Evolutionary conservation across 2,329 filamentous ascomycete genomes (phyloP), one percentile per base, ranked within the genome.

Genomic region (Penicillium vulpinum): DNA sequence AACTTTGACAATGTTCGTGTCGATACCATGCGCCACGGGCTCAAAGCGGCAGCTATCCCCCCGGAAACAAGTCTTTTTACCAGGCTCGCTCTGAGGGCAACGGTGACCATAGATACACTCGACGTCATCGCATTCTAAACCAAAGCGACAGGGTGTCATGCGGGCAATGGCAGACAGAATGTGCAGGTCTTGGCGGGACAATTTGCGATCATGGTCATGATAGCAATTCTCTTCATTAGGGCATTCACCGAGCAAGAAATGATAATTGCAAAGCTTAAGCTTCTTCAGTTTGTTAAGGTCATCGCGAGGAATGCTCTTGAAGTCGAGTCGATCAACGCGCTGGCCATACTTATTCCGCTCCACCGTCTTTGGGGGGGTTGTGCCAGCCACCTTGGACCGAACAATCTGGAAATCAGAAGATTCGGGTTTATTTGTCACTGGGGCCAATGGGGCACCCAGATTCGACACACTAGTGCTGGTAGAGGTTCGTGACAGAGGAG

Each of bases 41-140:
- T 81, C 77, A 64, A 87, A 88, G 33, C 84, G 80, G 75, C 85
- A 88, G 51, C 75, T 77, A 7, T 81, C 78, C 15, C 81, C 82
- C 71, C 83, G 85, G 63, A 82, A 81, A 66, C 85, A 87, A 18
- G 77, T 78, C 66, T 81, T 81, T 48, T 74, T 78, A 36, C 81
- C 81, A 28, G 78, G 76, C 56, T 78, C 73, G 33, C 76, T 78
- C 59, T 83, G 82, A 18, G 83, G 83, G 65, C 85, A 88, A 35
- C 82, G 80, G 70, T 88, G 85, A 22, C 85, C 85, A 65, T 86
- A 87, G 50, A 87, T 86, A 71, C 85, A 88, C 57, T 81, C 81
- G 2, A 78, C 69, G 58, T 87, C 85, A 49, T 83, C 77, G 64
- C 85, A 88, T 15, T 77, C 77, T 48, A 80, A 77, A 11, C 83